Percentiles rank a stretch among this genome's conserved stretches.
Conservation (phyloP, 1,284 basidiomycete genomes). For the Testicularia cyperi region DNA sequence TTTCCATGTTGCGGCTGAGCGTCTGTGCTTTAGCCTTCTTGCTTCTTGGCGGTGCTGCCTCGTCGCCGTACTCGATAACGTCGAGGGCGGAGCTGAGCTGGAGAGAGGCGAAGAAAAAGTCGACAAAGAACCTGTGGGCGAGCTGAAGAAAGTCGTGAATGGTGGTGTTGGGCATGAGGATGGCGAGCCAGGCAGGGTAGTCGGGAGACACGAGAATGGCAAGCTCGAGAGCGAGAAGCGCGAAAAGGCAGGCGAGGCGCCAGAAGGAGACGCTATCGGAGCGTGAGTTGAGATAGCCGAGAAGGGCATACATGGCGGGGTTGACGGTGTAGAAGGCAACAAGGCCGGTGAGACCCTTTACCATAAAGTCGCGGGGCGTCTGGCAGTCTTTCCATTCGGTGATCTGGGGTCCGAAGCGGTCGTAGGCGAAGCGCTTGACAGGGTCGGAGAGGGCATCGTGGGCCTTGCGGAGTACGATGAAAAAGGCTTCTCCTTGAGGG, state of each 20-base stretch:
- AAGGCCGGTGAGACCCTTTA: conserved; percentile 69
- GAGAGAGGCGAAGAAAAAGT: conserved; percentile 71
- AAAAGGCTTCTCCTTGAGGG: conserved; percentile 67
- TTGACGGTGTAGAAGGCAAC: conserved; percentile 74
- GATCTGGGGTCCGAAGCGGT: conserved; percentile 76
- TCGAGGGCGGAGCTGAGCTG: conserved; percentile 67
- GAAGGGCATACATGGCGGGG: conserved; percentile 67
- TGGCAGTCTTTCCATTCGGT: conserved; percentile 70
- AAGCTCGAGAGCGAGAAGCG: conserved; percentile 51
- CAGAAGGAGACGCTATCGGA: conserved; percentile 64
- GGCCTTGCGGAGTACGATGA: conserved; percentile 73
- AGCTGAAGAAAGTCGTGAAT: conserved; percentile 73
- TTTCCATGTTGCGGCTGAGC: neutral
- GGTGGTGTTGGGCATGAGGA: conserved; percentile 69
- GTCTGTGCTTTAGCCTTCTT: neutral
- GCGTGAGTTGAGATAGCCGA: conserved; percentile 67
- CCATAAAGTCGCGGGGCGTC: conserved; percentile 72
- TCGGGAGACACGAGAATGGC: conserved; percentile 37
- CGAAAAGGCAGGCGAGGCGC: conserved; percentile 20
- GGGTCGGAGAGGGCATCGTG: conserved; percentile 80
- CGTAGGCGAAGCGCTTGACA: conserved; percentile 78
- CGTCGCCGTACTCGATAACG: conserved; percentile 22
- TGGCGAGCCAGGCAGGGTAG: conserved; percentile 62
- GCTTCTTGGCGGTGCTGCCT: conserved; percentile 3
- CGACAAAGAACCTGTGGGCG: conserved; percentile 75